Base-by-base conservation (phyloP, 495 filamentous ascomycete genomes). In the Pyrenopolyporus hunteri region DNA sequence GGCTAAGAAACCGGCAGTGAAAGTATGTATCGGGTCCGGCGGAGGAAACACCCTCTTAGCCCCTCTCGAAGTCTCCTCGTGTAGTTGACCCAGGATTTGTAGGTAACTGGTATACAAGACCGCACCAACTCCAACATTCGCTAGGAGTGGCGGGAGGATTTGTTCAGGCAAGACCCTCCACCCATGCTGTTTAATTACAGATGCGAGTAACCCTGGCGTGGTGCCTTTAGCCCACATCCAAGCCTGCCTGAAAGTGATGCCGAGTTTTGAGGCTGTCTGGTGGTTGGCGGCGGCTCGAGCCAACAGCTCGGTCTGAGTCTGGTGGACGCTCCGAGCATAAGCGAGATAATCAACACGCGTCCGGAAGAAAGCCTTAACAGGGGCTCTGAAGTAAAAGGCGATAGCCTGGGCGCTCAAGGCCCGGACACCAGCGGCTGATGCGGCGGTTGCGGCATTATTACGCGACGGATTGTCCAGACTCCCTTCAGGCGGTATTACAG, bases 111-210 rank as follows among this genome's bases (percentile, higher is more conserved):
- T 95, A 69, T 96, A 96, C 5, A 96, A 81, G 6, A 96, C 82
- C 16, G 90, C 91, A 11, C 92, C 92, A 54, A 96, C 85, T 2
- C 85, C 90, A 13, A 90, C 86, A 73, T 97, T 97, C 28, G 92
- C 92, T 29, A 96, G 72, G 25, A 96, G 75, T 40, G 92, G 92
- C 45, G 92, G 92, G 14, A 96, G 79, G 16, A 96, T 85, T 75
- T 97, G 91, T 58, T 93, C 87, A 1, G 92, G 92, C 43, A 97
- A 85, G 58, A 96, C 90, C 22, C 82, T 78, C 92, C 92, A 97
- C 33, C 92, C 92, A 56, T 94, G 81, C 48, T 85, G 83, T 48
- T 81, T 82, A 28, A 97, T 81, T 4, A 92, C 92, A 67, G 94
- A 90, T 14, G 86, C 78, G 13, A 97, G 78, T 19, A 97, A 76